Percentiles rank a stretch among this genome's conserved stretches.
phyloP scores from a whole-genome alignment of 345 rosid species.

The Brassica incana region DNA sequence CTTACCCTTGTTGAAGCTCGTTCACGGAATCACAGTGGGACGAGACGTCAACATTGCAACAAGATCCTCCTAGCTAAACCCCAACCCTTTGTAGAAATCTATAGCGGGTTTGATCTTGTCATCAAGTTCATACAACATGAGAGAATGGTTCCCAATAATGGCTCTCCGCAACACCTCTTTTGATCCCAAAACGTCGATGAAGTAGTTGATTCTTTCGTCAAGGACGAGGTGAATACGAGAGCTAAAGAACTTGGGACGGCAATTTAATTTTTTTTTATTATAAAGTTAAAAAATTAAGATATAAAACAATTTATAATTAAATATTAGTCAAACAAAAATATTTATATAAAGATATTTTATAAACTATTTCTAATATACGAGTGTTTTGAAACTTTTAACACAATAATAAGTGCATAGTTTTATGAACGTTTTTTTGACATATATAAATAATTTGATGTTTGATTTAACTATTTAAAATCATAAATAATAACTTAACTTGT shows the following conservation, averaged over 20 bases:
- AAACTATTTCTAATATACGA: too few relatives aligned
- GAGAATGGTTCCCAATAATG: slow-evolving; percentile 71
- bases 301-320: neutral
- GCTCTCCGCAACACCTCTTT: slow-evolving; percentile 60
- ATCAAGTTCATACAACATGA: slow-evolving; percentile 67
- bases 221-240: slow-evolving; percentile 54
- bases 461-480: too few relatives aligned
- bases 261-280: too few relatives aligned
- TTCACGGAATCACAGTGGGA: slow-evolving; percentile 75
- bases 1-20: slow-evolving; percentile 60
- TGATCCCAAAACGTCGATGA: slow-evolving; percentile 56
- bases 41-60: slow-evolving; percentile 60
- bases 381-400: too few relatives aligned
- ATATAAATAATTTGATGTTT: too few relatives aligned
- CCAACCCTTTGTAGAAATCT: slow-evolving; percentile 57
- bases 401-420: too few relatives aligned
- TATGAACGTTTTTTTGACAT: too few relatives aligned
- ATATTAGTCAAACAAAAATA: neutral
- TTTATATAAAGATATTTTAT: too few relatives aligned
- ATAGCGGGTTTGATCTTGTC: slow-evolving; percentile 55
- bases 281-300: too few relatives aligned
- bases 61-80: slow-evolving; percentile 52
- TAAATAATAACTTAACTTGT: too few relatives aligned
- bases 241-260: slow-evolving; percentile 78
- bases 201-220: slow-evolving; percentile 65